Evolutionary conservation across 805 yeast genomes (phyloP), one percentile per base, ranked within the genome.

Genomic region (Myxozyma melibiosi): DNA sequence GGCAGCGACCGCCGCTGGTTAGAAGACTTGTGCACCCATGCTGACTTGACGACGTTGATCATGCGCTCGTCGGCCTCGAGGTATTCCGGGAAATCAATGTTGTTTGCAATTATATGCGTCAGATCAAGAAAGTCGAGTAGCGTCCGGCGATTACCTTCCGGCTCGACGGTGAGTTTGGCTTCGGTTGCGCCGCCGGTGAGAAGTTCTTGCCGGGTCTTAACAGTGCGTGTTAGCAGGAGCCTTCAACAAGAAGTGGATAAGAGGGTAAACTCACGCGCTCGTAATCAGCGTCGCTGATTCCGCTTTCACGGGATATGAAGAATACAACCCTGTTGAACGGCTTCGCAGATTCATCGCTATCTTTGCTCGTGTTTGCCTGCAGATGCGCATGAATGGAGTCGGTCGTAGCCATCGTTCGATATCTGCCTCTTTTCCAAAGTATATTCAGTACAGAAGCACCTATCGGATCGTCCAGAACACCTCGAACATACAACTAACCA

Each of bases 11-110:
- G 76, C 0, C 73, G 72, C 27, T 68, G 68, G 7, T 66, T 66
- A 0, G 78, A 66, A 2, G 85, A 79, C 37, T 79, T 82, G 28
- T 69, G 62, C 1, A 87, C 74, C 90, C 94, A 89, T 4, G 74
- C 68, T 0, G 84, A 77, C 0, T 80, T 78, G 14, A 88, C 85
- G 1, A 86, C 78, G 0, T 94, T 90, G 13, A 86, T 76, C 82
- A 86, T 77, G 35, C 78, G 72, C 14, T 74, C 74, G 34, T 73
- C 74, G 4, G 86, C 79, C 31, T 73, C 71, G 2, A 61, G 65
- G 65, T 77, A 83, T 30, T 79, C 83, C 2, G 78, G 77, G 61
- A 86, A 87, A 25, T 80, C 76, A 18, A 76, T 71, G 4, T 80
- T 72, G 40, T 74, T 71, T 18, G 88, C 72, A 14, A 88, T 76